Evolutionary conservation across 2,329 filamentous ascomycete species (phyloP).

Genomic region (Cordyceps farinosa): DNA sequence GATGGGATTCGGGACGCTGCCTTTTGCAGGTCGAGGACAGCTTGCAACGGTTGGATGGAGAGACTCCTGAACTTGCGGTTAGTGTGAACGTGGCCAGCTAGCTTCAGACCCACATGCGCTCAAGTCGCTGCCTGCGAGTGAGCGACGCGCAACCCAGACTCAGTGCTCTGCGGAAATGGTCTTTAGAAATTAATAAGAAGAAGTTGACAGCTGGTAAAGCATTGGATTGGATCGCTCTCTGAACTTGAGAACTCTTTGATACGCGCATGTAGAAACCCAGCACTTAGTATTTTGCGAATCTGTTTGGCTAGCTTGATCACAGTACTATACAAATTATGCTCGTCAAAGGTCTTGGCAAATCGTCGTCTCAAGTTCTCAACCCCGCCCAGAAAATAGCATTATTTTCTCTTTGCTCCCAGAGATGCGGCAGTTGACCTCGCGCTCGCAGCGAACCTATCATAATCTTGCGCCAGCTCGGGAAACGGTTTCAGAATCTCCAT

Average conservation of each 20-base stretch:
- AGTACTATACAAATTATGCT: neutral
- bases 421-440: constrained; percentile 7
- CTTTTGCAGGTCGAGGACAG: constrained; percentile 10
- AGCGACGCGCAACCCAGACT: neutral
- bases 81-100: constrained; percentile 10
- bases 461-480: constrained; percentile 28
- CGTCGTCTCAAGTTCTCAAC: neutral
- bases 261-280: neutral
- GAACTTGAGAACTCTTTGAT: too few relatives aligned
- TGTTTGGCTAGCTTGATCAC: neutral
- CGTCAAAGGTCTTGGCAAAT: neutral
- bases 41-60: constrained; percentile 3
- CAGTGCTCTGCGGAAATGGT: neutral
- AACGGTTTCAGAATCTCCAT: constrained; percentile 27
- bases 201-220: too few relatives aligned
- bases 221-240: too few relatives aligned
- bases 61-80: constrained; percentile 12
- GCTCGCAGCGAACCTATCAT: constrained; percentile 25
- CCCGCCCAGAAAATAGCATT: neutral
- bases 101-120: constrained; percentile 7
- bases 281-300: neutral
- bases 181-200: neutral
- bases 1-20: neutral
- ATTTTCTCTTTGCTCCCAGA: neutral
- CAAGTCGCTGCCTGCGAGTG: neutral